phyloP scores from a whole-genome alignment of 257 asterid genomes.

The Handroanthus guayacan region DNA sequence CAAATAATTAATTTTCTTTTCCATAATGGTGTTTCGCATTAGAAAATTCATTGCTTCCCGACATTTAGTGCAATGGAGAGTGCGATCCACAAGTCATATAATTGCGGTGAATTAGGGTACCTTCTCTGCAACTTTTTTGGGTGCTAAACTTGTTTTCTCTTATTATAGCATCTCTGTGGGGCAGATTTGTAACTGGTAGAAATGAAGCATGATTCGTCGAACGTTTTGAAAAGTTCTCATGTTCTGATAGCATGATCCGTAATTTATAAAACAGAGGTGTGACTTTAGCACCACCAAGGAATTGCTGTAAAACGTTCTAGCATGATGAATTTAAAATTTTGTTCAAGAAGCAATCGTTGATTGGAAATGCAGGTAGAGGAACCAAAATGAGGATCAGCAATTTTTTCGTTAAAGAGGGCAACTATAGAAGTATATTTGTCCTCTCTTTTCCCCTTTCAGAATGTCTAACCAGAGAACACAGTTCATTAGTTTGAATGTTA shows the following conservation, averaged over 20 bases:
- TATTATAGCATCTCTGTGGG: slow-evolving; percentile 26
- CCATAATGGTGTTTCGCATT: slow-evolving; percentile 10
- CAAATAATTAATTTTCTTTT: slow-evolving; percentile 18
- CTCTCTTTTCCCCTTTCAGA: slow-evolving; percentile 2
- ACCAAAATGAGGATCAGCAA: not conserved
- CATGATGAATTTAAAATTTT: slow-evolving; percentile 6
- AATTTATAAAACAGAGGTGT: not conserved
- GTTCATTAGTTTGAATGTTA: slow-evolving; percentile 15
- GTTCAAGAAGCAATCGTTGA: slow-evolving; percentile 16
- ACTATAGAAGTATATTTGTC: not conserved
- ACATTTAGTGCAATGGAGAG: slow-evolving; percentile 3
- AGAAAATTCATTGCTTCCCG: slow-evolving; percentile 24
- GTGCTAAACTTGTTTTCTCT: slow-evolving; percentile 12
- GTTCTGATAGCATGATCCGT: slow-evolving; percentile 6
- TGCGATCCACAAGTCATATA: not conserved
- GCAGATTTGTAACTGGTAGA: slow-evolving; percentile 9
- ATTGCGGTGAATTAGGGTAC: not conserved
- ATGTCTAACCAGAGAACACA: slow-evolving; percentile 20
- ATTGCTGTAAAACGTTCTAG: slow-evolving; percentile 10
- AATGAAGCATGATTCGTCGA: slow-evolving; percentile 12
- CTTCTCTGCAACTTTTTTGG: slow-evolving; percentile 28
- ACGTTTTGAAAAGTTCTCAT: not conserved
- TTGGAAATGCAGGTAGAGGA: slow-evolving; percentile 17
- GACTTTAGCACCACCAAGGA: slow-evolving; percentile 10
- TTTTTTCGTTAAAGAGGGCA: not conserved